phyloP scores from a whole-genome alignment of 208 protist genomes.

The Lotmaria passim region DNA sequence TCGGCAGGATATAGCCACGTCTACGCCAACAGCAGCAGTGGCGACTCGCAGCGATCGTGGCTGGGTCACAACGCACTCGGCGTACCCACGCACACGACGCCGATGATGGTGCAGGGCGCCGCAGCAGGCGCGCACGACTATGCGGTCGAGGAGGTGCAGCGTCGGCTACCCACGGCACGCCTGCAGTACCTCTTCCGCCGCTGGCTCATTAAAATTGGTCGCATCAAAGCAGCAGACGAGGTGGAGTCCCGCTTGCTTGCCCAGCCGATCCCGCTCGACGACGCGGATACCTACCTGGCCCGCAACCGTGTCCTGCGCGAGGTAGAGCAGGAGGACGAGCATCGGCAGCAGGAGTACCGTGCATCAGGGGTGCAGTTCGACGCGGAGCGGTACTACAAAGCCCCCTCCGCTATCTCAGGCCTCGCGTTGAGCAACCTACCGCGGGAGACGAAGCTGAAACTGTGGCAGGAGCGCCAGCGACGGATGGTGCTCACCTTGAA shows the following conservation, averaged over 20 bases:
- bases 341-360: conserved; percentile 26
- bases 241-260: conserved; percentile 56
- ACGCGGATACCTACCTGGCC: conserved; percentile 43
- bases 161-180: conserved; percentile 34
- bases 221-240: conserved; percentile 38
- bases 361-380: conserved; percentile 29
- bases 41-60: background rate
- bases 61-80: background rate
- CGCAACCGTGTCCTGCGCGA: conserved; percentile 32
- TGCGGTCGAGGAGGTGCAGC: conserved; percentile 23
- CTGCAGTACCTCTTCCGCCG: conserved; percentile 61
- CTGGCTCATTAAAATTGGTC: conserved; percentile 49
- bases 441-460: conserved; percentile 50
- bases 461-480: conserved; percentile 74
- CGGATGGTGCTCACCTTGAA: conserved; percentile 42
- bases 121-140: conserved; percentile 4
- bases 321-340: conserved; percentile 32
- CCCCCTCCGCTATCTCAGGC: conserved; percentile 48
- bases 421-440: conserved; percentile 65
- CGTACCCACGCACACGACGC: background rate
- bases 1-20: no score
- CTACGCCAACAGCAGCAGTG: background rate
- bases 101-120: conserved; percentile 6
- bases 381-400: conserved; percentile 43
- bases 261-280: conserved; percentile 59